Evolutionary conservation across 176 grass and related monocot species (phyloP).

Genomic region (Poa annua): DNA sequence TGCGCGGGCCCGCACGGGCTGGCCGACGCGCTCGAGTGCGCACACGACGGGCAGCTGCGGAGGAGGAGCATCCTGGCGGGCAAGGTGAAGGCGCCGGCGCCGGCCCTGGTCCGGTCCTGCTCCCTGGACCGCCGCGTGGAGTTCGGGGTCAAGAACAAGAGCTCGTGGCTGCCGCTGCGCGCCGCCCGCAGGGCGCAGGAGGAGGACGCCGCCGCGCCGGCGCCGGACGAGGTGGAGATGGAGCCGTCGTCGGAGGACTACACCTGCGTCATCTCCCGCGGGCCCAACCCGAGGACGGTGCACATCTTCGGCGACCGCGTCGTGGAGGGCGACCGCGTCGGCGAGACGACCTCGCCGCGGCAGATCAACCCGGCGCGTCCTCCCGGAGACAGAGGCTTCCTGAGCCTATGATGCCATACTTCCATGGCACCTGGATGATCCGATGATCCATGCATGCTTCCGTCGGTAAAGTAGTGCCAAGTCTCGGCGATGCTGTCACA

Average conservation of each 20-base stretch:
- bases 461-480: slow-evolving; percentile 43
- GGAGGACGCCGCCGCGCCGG: background rate
- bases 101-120: slow-evolving; percentile 34
- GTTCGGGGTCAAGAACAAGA: slow-evolving; percentile 75
- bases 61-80: slow-evolving; percentile 33
- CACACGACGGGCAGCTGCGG: slow-evolving; percentile 1
- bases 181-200: background rate
- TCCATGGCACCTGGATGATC: background rate
- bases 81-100: slow-evolving; percentile 10
- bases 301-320: slow-evolving; percentile 62
- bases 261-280: slow-evolving; percentile 74
- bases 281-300: slow-evolving; percentile 58
- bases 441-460: background rate
- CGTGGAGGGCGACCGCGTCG: slow-evolving; percentile 40
- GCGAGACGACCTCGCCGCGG: slow-evolving; percentile 42
- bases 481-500: background rate
- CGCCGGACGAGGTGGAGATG: slow-evolving; percentile 19
- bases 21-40: slow-evolving; percentile 58
- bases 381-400: slow-evolving; percentile 26
- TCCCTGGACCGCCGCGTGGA: slow-evolving; percentile 63
- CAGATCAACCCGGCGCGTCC: slow-evolving; percentile 26
- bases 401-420: slow-evolving; percentile 40
- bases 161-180: slow-evolving; percentile 51
- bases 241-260: slow-evolving; percentile 75
- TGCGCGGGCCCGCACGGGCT: slow-evolving; percentile 47